These are phyloP conservation scores for Lathyrus tuberosus DNA, from an alignment of 306 rosid genomes.

Conservation along the genomic window DNA sequence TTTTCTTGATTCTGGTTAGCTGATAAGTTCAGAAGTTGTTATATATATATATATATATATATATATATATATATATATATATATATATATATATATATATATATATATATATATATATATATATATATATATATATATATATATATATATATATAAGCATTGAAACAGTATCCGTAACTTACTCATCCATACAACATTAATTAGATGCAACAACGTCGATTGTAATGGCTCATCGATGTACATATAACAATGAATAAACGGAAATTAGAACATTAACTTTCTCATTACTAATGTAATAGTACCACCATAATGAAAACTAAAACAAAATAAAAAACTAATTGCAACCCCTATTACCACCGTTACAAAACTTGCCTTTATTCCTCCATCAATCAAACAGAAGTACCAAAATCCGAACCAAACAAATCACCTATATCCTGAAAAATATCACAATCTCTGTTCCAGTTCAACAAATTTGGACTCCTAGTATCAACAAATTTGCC, in stretches of 20 bases:
- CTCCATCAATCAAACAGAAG: conserved; percentile 42
- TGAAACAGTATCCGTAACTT: not conserved
- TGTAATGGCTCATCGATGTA: not conserved
- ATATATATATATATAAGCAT: no score
- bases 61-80: no score
- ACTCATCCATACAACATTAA: conserved; percentile 2
- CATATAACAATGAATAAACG: not conserved
- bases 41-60: no score
- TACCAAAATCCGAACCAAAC: conserved; percentile 64
- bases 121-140: no score
- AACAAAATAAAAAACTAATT: conserved; percentile 17
- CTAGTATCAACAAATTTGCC: conserved; percentile 29
- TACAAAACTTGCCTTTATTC: conserved; percentile 47
- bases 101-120: no score
- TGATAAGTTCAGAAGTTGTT: no score
- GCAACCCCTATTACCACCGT: conserved; percentile 17
- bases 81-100: no score
- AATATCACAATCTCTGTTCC: conserved; percentile 48
- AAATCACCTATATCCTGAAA: conserved; percentile 89
- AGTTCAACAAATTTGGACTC: conserved; percentile 44
- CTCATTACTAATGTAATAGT: not conserved
- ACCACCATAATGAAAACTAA: not conserved
- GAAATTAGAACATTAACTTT: not conserved
- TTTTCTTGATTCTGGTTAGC: no score
- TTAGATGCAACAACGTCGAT: not conserved